Evolutionary conservation across 495 filamentous ascomycete species (phyloP), one percentile per base, ranked within the genome.

Genomic region (Cercophora sp.): DNA sequence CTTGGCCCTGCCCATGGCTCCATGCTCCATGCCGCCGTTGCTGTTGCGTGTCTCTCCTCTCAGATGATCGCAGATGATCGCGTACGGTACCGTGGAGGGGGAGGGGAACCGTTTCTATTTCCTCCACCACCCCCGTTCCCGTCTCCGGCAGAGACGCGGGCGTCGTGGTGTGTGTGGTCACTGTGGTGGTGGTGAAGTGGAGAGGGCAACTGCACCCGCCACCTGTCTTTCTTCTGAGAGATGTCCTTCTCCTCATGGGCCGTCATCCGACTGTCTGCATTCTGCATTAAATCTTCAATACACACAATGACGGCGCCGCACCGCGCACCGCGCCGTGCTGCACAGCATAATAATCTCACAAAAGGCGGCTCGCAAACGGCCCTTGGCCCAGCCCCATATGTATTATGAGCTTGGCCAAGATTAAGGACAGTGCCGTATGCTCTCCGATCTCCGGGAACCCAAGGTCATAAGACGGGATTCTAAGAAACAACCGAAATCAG

Each of bases 401-500:
- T 18, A 15, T 18, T 41, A 32, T 18, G 26, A 27, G 24, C 27
- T 47, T 22, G n/a, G 24, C 24, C 48, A 51, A 51, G 23, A 51
- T 42, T 34, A 16, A 51, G 48, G 24, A 50, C 24, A 45, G 13
- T 20, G 25, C n/a, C 24, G 43, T 42, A 49, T 58, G 44, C 24
- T 35, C 19, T 19, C 10, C 26, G 29, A 41, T 29, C 44, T 27
- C 31, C 51, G 19, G 47, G 34, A 23, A 46, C 54, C 36, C 51
- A 35, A 59, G 36, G 48, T 22, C 53, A 59, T 64, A 63, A 42
- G 54, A 60, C 31, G 6, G 39, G 41, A 31, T 63, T 25, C 39
- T 56, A 61, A 54, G 53, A 35, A 51, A 31, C 25, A 41, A 41
- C 48, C 44, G 44, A 51, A 29, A 55, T 56, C 32, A 32, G 8